Evolutionary conservation across 306 rosid species (phyloP).

Genomic region (Gillenia trifoliata): DNA sequence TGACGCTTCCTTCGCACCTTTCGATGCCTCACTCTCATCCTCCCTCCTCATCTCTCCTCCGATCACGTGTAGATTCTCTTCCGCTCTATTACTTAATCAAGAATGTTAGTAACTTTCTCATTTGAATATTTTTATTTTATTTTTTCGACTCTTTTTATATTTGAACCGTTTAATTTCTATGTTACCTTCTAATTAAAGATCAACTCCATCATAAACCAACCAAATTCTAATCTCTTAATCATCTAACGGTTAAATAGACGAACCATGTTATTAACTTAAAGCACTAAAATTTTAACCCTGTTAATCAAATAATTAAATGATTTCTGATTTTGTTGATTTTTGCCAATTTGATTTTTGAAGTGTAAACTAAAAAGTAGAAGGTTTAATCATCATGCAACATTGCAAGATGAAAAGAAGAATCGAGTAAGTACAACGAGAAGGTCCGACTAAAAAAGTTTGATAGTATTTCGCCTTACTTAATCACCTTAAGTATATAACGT

Average conservation of each 20-base stretch:
- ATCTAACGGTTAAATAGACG: background rate
- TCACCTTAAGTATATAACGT: background rate
- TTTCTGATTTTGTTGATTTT: no score
- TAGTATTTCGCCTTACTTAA: background rate
- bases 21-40: conserved; percentile 33
- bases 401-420: background rate
- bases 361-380: no score
- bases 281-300: background rate
- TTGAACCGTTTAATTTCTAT: no score
- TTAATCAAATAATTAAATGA: background rate
- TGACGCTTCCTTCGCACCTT: conserved; percentile 51
- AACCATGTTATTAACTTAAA: background rate
- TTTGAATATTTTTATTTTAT: no score
- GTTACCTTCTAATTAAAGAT: no score
- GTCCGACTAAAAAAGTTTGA: background rate
- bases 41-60: conserved; percentile 9
- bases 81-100: background rate
- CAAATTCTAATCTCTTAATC: background rate
- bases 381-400: no score
- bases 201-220: background rate
- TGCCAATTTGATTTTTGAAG: background rate
- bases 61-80: conserved; percentile 62
- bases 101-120: no score
- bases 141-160: no score
- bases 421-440: no score